Evolutionary conservation across 2,329 filamentous ascomycete genomes (phyloP), one percentile per base, ranked within the genome.

Genomic region (Stagonosporopsis cucurbitacearum): DNA sequence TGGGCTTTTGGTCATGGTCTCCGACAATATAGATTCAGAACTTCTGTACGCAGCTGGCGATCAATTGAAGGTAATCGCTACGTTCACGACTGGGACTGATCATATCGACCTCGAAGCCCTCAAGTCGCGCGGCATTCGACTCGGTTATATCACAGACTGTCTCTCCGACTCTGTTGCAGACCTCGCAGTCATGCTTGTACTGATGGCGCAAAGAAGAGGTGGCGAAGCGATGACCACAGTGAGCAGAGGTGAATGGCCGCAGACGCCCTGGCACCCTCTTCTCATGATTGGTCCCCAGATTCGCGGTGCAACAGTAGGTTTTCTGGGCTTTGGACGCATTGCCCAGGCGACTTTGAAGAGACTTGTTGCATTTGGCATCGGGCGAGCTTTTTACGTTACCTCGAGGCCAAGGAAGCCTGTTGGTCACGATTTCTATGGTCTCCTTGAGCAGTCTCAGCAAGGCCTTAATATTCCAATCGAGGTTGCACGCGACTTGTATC

Each of bases 151-250:
- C 19, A 67, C 68, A 13, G 69, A 64, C 36, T 67, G 61, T 46
- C 63, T 73, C 12, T 72, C 69, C 30, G 68, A 71, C 35, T 68
- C 70, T 3, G 67, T 71, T 2, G 68, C 70, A 20, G 70, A 71
- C 32, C 54, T 71, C 1, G 65, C 68, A 0, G 54, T 71, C 33
- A 71, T 72, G 70, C 62, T 73, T 2, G 69, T 63, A n/a, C 48
- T 72, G 6, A 73, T 73, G 69, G 68, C 69, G 8, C 69, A 73
- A 36, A 43, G 68, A 54, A 59, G 68, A 58, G 69, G 53, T 8
- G 68, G 69, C 15, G 69, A 71, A 41, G 60, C 66, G 0, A 68
- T 70, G 48, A 39, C 52, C 4, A 69, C 62, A 33, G 69, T 72
- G 4, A 35, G 55, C 23, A 60, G 50, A 11, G 69, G 69, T 17